These are phyloP conservation scores for Cyclotella sp. DNA, from an alignment of 108 stramenopile species.

Conservation along the genomic window DNA sequence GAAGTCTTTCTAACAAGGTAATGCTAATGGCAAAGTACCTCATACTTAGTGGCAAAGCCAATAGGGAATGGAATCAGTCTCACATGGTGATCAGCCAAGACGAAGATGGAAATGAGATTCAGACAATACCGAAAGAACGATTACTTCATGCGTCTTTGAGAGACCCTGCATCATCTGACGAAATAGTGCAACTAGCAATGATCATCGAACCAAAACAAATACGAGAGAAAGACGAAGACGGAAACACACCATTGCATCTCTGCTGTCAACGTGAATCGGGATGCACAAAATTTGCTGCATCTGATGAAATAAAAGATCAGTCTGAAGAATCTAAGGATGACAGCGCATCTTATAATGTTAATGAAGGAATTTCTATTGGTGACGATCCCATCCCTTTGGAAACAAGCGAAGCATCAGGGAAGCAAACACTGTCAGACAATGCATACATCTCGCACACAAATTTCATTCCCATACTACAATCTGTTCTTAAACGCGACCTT, in stretches of 20 bases:
- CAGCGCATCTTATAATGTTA: slow-evolving; percentile 5
- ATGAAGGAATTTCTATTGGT: slow-evolving; percentile 3
- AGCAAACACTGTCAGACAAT: background rate
- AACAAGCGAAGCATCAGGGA: background rate
- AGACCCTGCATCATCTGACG: slow-evolving; percentile 19
- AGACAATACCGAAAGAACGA: slow-evolving; percentile 2
- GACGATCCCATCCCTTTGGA: slow-evolving; percentile 1
- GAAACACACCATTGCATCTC: slow-evolving; percentile 22
- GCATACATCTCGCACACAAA: background rate
- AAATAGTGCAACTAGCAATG: slow-evolving; percentile 17
- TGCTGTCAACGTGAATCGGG: slow-evolving; percentile 22
- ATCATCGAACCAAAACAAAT: slow-evolving; percentile 6
- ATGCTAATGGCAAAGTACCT: slow-evolving; percentile 28
- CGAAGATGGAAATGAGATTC: background rate
- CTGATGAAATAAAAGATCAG: background rate
- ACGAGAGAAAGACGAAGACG: slow-evolving; percentile 10
- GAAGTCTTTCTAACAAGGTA: slow-evolving; percentile 21
- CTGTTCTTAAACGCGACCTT: slow-evolving; percentile 2
- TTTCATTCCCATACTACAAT: slow-evolving; percentile 13
- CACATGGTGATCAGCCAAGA: background rate
- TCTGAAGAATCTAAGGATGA: background rate
- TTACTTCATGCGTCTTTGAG: slow-evolving; percentile 20
- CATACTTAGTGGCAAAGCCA: slow-evolving; percentile 15
- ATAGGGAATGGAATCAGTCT: slow-evolving; percentile 9
- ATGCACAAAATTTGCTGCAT: background rate